Conservation (phyloP, 2,329 filamentous ascomycete genomes). For the Diplodia mutila region DNA sequence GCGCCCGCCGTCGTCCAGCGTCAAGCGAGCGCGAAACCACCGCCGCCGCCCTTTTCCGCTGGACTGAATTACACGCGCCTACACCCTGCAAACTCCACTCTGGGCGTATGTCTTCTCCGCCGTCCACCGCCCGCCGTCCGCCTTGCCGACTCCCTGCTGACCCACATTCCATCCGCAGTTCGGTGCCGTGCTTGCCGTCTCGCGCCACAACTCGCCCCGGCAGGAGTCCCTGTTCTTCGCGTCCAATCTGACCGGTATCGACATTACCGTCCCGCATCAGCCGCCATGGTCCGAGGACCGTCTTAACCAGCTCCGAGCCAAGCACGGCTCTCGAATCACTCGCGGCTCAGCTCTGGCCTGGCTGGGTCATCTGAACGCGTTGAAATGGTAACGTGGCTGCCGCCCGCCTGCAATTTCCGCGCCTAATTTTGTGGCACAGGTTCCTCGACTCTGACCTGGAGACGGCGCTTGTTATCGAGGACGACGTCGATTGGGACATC, state of each 20-base stretch:
- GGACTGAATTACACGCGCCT: conserved; percentile 25
- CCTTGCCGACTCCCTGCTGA: background rate
- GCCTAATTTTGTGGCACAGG: conserved; percentile 32
- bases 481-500: conserved; percentile 48
- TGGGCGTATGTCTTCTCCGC: conserved; percentile 31
- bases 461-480: conserved; percentile 45
- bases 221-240: conserved; percentile 42
- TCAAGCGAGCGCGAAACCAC: conserved; percentile 7
- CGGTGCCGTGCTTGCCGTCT: conserved; percentile 45
- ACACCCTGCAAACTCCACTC: conserved; percentile 31
- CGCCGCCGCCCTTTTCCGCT: conserved; percentile 8
- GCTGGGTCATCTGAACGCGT: conserved; percentile 46
- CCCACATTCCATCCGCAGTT: conserved; percentile 35
- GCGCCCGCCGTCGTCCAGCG: background rate
- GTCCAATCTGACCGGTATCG: conserved; percentile 43
- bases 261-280: conserved; percentile 44
- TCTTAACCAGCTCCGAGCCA: conserved; percentile 34
- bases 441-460: conserved; percentile 39
- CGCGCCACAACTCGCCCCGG: conserved; percentile 40
- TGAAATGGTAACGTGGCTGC: conserved; percentile 36
- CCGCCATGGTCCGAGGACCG: conserved; percentile 44
- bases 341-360: conserved; percentile 46
- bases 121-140: background rate
- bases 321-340: conserved; percentile 36
- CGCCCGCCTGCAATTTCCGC: background rate